Evolutionary conservation across 352 stramenopile species (phyloP).

Genomic region (Globisporangium mamillatum): DNA sequence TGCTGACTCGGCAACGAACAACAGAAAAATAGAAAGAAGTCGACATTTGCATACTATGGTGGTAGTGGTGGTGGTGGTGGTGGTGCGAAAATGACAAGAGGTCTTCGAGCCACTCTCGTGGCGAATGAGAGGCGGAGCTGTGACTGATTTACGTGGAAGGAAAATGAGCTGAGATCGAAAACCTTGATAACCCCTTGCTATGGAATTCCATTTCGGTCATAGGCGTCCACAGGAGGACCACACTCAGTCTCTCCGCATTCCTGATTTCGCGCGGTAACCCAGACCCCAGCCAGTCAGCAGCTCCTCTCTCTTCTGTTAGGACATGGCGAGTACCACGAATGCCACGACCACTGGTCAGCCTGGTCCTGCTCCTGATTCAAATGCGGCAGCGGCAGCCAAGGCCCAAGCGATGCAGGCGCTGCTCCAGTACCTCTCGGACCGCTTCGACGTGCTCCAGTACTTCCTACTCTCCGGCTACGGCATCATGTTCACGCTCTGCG

Average conservation of each 20-base stretch:
- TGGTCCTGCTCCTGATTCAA: background rate
- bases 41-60: background rate
- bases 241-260: background rate
- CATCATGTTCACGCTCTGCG: constrained; percentile 40
- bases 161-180: background rate
- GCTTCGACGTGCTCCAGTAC: constrained; percentile 37
- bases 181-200: background rate
- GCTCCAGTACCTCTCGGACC: constrained; percentile 23
- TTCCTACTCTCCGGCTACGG: constrained; percentile 44
- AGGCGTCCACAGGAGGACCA: background rate
- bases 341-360: background rate
- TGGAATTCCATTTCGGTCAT: background rate
- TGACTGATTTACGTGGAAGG: background rate
- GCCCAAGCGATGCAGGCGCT: background rate
- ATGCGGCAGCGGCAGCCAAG: background rate
- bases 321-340: constrained; percentile 3
- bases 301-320: background rate
- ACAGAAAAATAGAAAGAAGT: background rate
- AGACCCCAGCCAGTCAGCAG: background rate
- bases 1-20: background rate
- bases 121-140: background rate
- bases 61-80: background rate
- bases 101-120: background rate
- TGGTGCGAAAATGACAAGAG: background rate
- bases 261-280: background rate